phyloP scores from a whole-genome alignment of 306 rosid species.

The apple (Malus domestica) region ASM211411v1 NC_041796.1:7190001-7190500 shows the following conservation, averaged over 20 bases:
- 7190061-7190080: background rate
- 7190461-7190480: conserved; percentile 91
- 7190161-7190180: too few species aligned
- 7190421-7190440: conserved; percentile 83
- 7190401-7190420: conserved; percentile 89
- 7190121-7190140: too few species aligned
- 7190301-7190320: background rate
- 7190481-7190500: conserved; percentile 67
- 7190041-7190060: conserved; percentile 6
- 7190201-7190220: accelerated
- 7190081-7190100: accelerated
- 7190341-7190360: background rate
- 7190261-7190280: background rate
- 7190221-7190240: too few species aligned
- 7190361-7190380: conserved; percentile 37
- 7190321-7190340: background rate
- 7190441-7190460: conserved; percentile 88
- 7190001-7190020: conserved; percentile 98
- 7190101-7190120: accelerated
- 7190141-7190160: too few species aligned
- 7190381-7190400: conserved; percentile 80
- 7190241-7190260: background rate
- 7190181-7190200: too few species aligned
- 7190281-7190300: background rate
- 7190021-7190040: conserved; percentile 87